Evolutionary conservation across 768 basidiomycete genomes (phyloP).

Genomic region (Boletus reticulatus): DNA sequence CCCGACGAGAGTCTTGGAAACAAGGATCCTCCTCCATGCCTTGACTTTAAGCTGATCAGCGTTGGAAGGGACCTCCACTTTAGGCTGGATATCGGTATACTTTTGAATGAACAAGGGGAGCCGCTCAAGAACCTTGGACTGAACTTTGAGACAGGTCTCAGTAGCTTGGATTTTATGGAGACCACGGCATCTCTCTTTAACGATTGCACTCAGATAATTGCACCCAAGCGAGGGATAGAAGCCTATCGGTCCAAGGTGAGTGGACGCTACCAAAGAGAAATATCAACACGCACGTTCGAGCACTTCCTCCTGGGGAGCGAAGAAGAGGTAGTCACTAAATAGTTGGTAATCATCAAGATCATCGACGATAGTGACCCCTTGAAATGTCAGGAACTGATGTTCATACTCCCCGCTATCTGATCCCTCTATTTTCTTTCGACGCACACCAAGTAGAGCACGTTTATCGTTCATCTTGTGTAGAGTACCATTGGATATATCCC

Average conservation of each 20-base stretch:
- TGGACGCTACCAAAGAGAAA: neutral
- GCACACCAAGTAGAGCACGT: slow-evolving; percentile 67
- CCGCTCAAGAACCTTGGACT: slow-evolving; percentile 66
- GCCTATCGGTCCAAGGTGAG: slow-evolving; percentile 32
- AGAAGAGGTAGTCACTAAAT: slow-evolving; percentile 69
- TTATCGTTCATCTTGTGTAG: slow-evolving; percentile 60
- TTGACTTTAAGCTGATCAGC: slow-evolving; percentile 62
- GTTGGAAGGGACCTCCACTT: slow-evolving; percentile 51
- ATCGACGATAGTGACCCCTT: slow-evolving; percentile 75
- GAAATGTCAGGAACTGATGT: slow-evolving; percentile 63
- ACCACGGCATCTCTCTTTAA: slow-evolving; percentile 69
- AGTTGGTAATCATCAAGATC: slow-evolving; percentile 72
- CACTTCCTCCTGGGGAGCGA: slow-evolving; percentile 81
- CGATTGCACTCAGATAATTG: slow-evolving; percentile 63
- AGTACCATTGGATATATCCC: slow-evolving; percentile 42
- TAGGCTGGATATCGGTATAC: slow-evolving; percentile 58
- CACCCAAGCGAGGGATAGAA: slow-evolving; percentile 79
- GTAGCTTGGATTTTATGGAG: slow-evolving; percentile 45
- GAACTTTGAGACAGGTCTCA: slow-evolving; percentile 47
- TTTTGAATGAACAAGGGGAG: slow-evolving; percentile 88
- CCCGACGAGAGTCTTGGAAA: slow-evolving; percentile 52
- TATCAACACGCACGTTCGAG: slow-evolving; percentile 60
- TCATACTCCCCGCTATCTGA: slow-evolving; percentile 57
- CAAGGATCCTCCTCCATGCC: slow-evolving; percentile 56
- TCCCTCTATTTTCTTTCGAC: slow-evolving; percentile 51